Evolutionary conservation across 2,329 filamentous ascomycete species (phyloP).

Genomic region (Didymella pomorum): DNA sequence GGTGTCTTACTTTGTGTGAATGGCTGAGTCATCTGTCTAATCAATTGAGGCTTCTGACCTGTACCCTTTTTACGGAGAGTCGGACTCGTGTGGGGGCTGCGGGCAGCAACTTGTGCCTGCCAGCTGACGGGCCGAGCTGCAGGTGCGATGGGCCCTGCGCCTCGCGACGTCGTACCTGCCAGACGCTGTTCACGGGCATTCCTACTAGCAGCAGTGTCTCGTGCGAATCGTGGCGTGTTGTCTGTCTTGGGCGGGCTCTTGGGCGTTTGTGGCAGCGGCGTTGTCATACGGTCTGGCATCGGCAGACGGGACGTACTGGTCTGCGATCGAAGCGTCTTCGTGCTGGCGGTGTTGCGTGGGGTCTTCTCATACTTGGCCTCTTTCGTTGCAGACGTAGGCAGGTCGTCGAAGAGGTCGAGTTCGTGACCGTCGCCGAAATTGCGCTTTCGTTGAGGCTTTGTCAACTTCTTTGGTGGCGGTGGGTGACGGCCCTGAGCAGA

Average conservation of each 20-base stretch:
- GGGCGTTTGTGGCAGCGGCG: conserved; percentile 62
- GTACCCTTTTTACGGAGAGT: conserved; percentile 57
- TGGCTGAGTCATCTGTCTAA: conserved; percentile 81
- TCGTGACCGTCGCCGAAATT: conserved; percentile 90
- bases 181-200: conserved; percentile 70
- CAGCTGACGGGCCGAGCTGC: conserved; percentile 62
- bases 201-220: conserved; percentile 71
- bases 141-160: conserved; percentile 59
- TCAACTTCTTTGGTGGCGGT: conserved; percentile 61
- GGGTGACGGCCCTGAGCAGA: conserved; percentile 61
- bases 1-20: conserved; percentile 77
- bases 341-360: conserved; percentile 72
- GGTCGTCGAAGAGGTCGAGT: conserved; percentile 90
- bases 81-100: conserved; percentile 60
- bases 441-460: conserved; percentile 41
- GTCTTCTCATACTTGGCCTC: conserved; percentile 86
- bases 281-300: conserved; percentile 56
- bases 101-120: conserved; percentile 63
- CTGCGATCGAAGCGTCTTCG: conserved; percentile 66
- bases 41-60: conserved; percentile 83
- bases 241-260: conserved; percentile 61
- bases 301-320: conserved; percentile 56
- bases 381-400: conserved; percentile 83
- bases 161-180: conserved; percentile 54
- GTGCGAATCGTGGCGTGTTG: conserved; percentile 68